Percentiles rank a stretch among this genome's conserved stretches.
Conservation (phyloP, 164 flowering plant genomes). For the Aristolochia fimbriata region DNA sequence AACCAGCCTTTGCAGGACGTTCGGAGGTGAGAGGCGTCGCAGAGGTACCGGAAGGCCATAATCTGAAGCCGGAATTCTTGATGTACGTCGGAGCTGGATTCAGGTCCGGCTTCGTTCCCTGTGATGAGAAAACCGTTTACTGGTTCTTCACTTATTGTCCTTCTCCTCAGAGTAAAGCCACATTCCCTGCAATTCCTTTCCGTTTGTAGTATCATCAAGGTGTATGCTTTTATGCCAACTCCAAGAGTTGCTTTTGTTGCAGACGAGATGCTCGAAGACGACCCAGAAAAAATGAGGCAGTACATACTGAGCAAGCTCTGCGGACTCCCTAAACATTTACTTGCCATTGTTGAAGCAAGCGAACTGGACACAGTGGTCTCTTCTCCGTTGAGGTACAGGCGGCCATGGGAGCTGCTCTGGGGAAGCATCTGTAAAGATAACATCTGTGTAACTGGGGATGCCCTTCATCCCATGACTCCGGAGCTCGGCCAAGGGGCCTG, state of each 20-base stretch:
- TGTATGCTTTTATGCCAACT: background rate
- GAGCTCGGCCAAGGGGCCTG: constrained; percentile 10
- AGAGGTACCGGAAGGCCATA: constrained; percentile 25
- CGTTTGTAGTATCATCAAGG: background rate
- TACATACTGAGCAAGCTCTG: constrained; percentile 26
- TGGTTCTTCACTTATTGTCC: constrained; percentile 44
- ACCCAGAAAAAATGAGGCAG: constrained; percentile 31
- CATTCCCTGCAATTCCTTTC: background rate
- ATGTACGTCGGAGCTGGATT: constrained; percentile 37
- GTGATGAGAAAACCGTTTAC: constrained; percentile 30
- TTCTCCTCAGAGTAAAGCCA: constrained; percentile 17
- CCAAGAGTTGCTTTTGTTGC: background rate
- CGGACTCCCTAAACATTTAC: constrained; percentile 17
- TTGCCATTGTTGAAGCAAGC: constrained; percentile 17
- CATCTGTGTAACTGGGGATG: constrained; percentile 41
- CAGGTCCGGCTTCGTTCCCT: constrained; percentile 40
- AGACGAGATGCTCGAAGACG: constrained; percentile 21
- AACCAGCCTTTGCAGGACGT: constrained; percentile 26
- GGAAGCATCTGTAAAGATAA: constrained; percentile 29
- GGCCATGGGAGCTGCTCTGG: constrained; percentile 30
- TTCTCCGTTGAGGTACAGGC: constrained; percentile 23
- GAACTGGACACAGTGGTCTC: constrained; percentile 9
- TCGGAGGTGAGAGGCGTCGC: constrained; percentile 32
- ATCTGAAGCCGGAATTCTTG: constrained; percentile 22
- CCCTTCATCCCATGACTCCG: constrained; percentile 64